These are phyloP conservation scores for Trichoderma guizhouense DNA, from an alignment of 2,329 filamentous ascomycete species.

Conservation along the genomic window DNA sequence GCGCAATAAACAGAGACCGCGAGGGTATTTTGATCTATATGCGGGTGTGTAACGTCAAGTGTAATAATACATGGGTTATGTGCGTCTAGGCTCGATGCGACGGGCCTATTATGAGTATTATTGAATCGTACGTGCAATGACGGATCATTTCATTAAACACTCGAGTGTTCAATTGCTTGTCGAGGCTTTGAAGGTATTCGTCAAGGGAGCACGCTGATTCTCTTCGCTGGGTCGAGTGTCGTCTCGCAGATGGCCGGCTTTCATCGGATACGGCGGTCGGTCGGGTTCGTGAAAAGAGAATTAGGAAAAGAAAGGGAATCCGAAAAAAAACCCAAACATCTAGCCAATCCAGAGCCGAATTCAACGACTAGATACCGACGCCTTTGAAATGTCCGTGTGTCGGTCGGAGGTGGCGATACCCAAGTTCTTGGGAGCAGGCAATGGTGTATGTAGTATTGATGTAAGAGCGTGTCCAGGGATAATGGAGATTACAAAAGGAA, in stretches of 20 bases:
- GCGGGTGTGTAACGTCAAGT: background rate
- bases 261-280: background rate
- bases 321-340: background rate
- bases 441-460: background rate
- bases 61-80: conserved; percentile 3
- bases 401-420: conserved; percentile 6
- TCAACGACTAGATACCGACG: background rate
- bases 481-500: background rate
- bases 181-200: background rate
- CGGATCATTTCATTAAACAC: background rate
- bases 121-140: background rate
- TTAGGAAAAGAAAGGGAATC: background rate
- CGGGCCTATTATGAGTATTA: background rate
- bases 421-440: background rate
- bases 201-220: background rate
- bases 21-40: conserved; percentile 6
- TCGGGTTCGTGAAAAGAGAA: background rate
- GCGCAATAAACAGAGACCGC: background rate
- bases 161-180: background rate
- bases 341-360: background rate
- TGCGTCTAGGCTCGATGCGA: background rate
- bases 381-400: background rate
- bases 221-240: background rate
- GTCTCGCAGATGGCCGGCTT: background rate
- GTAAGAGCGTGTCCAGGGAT: background rate